Evolutionary conservation across 148 eudicot species (phyloP), one percentile per base, ranked within the genome.

Genomic region (Selenicereus undatus): DNA sequence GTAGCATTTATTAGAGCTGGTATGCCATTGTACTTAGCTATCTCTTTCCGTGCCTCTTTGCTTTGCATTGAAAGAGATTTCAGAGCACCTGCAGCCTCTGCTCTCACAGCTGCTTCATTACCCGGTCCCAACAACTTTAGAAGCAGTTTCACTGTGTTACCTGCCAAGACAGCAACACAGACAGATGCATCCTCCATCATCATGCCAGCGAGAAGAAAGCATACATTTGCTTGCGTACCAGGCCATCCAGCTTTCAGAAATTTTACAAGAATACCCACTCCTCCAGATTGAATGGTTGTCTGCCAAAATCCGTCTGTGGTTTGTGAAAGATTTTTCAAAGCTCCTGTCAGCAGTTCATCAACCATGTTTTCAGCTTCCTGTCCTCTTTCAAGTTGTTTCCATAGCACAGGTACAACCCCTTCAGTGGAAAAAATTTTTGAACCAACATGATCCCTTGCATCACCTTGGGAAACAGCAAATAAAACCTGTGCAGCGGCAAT

Each of bases 381-480:
- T 48, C 97, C 97, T 84, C 87, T 90, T 76, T 92, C 85, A 77
- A 96, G 88, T 84, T 91, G 98, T 78, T 88, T 88, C 99, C 98
- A 96, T 45, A 96, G 87, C 78, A 89, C 99, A 60, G 99, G 97
- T 30, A 94, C 99, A 81, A 96, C 99, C 71, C 98, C 99, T 90
- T 96, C 99, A 30, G 99, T 96, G 24, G 97, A 94, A 84, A 96
- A 96, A n/a, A 96, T 94, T 83, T 96, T 96, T 22, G 99, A 96
- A 71, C 99, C 99, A 66, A 96, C 93, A 76, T 96, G 99, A 83
- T 96, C 99, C 82, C 82, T 91, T 8, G 92, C 98, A 80, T 92
- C 99, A 51, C 91, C 99, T 87, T 94, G 99, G 35, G 99, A 96
- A 83, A 96, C 99, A 68, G 97, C 95, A 87, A 89, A 88, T 76